phyloP scores from a whole-genome alignment of 805 yeast genomes.

The Candida tammaniensis region DNA sequence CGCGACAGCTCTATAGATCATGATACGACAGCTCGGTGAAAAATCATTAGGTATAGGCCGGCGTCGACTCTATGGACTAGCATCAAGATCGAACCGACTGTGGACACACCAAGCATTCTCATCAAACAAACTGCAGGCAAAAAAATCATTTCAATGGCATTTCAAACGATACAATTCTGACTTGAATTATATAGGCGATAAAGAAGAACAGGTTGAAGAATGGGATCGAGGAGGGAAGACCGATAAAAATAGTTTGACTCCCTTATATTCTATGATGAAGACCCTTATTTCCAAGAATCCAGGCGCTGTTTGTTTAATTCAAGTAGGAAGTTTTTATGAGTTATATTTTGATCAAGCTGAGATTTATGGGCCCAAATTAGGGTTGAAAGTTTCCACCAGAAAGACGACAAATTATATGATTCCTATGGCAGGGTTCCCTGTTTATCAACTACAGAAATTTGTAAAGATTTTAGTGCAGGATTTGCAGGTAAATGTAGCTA shows the following conservation, averaged over 20 bases:
- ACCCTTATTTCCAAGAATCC: slow-evolving; percentile 31
- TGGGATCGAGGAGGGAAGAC: slow-evolving; percentile 44
- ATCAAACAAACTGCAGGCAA: no score
- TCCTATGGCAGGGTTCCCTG: slow-evolving; percentile 93
- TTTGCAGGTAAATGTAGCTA: slow-evolving; percentile 68
- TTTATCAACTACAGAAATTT: slow-evolving; percentile 65
- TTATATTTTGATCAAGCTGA: slow-evolving; percentile 88
- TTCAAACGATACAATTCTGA: slow-evolving; percentile 1
- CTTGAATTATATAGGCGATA: slow-evolving; percentile 1
- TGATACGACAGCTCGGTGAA: no score
- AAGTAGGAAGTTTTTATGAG: slow-evolving; percentile 86
- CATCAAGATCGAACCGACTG: no score
- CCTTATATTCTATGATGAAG: slow-evolving; percentile 32
- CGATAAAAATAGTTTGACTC: slow-evolving; percentile 27
- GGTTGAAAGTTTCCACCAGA: slow-evolving; percentile 65
- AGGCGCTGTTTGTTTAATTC: slow-evolving; percentile 50
- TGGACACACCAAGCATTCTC: no score
- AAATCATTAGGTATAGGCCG: no score
- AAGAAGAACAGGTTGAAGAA: slow-evolving; percentile 3
- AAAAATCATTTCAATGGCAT: no score
- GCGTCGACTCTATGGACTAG: no score
- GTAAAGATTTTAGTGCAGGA: slow-evolving; percentile 72
- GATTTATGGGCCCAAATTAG: slow-evolving; percentile 64
- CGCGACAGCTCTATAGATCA: no score
- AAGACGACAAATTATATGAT: slow-evolving; percentile 41